phyloP scores from a whole-genome alignment of 1,284 basidiomycete species.

The Mycena sp. region DNA sequence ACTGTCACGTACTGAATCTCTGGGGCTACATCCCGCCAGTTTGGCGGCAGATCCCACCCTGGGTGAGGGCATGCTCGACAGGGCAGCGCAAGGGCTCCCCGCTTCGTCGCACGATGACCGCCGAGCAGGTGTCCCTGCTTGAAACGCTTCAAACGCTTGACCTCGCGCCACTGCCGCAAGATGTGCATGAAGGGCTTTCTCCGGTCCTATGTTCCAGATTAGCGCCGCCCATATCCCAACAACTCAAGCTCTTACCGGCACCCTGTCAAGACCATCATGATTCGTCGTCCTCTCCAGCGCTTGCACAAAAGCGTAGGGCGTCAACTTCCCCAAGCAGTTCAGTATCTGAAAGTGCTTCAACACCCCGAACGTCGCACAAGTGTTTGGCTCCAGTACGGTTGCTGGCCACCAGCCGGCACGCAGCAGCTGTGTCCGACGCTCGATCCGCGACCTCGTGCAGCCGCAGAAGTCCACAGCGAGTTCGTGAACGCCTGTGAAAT shows the following conservation, averaged over 20 bases:
- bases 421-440: constrained; percentile 15
- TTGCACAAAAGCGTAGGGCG: constrained; percentile 19
- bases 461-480: neutral
- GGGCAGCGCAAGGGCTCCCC: neutral
- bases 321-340: constrained; percentile 18
- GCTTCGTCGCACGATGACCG: neutral
- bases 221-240: neutral
- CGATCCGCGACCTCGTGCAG: neutral
- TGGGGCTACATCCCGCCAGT: neutral
- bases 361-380: constrained; percentile 21
- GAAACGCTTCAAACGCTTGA: neutral
- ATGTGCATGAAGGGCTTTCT: neutral
- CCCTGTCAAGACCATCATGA: constrained; percentile 1
- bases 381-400: constrained; percentile 16
- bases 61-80: constrained; percentile 16
- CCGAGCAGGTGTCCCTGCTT: neutral
- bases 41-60: constrained; percentile 1
- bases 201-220: neutral
- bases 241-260: neutral
- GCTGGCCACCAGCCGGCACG: constrained; percentile 31
- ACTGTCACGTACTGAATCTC: neutral
- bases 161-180: neutral
- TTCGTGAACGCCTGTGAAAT: constrained; percentile 45
- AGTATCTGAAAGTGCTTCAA: constrained; percentile 21
- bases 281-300: constrained; percentile 2